phyloP scores from a whole-genome alignment of 441 rosid genomes.

The Aleurites moluccanus region DNA sequence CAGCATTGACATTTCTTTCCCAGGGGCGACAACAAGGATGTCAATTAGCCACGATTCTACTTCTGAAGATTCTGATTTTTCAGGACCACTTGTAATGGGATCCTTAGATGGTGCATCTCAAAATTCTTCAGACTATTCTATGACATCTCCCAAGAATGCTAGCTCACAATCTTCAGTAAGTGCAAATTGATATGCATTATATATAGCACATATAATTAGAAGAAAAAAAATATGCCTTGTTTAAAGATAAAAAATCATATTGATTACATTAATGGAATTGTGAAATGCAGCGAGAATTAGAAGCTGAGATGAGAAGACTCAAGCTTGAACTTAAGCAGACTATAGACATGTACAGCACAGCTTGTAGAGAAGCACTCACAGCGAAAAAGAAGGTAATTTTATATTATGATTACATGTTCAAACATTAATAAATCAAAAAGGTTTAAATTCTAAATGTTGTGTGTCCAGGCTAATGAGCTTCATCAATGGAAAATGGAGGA shows the following conservation, averaged over 20 bases:
- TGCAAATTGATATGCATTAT: not conserved
- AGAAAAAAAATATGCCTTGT: not conserved
- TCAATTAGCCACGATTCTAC: slow-evolving; percentile 30
- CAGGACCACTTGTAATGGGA: slow-evolving; percentile 28
- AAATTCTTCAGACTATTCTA: slow-evolving; percentile 33
- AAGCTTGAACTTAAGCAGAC: slow-evolving; percentile 83
- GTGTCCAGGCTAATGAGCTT: slow-evolving; percentile 58
- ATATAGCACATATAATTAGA: not conserved
- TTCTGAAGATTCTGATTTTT: slow-evolving; percentile 36
- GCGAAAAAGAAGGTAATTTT: slow-evolving; percentile 60
- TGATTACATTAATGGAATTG: slow-evolving; percentile 8
- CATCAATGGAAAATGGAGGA: slow-evolving; percentile 60
- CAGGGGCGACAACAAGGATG: slow-evolving; percentile 21
- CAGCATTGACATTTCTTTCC: slow-evolving; percentile 29
- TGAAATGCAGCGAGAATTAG: slow-evolving; percentile 53
- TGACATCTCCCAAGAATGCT: slow-evolving; percentile 30
- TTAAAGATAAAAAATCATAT: not conserved
- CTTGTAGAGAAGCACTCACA: slow-evolving; percentile 80
- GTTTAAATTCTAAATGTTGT: slow-evolving; percentile 5
- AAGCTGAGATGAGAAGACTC: slow-evolving; percentile 80
- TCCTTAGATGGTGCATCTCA: slow-evolving; percentile 43
- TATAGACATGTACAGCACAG: slow-evolving; percentile 80
- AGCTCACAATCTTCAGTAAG: slow-evolving; percentile 45
- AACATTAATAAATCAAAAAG: not conserved
- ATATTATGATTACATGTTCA: not conserved